Base-by-base conservation (phyloP, 139 green algal genomes). In the Pseudopediastrum boryanum region DNA sequence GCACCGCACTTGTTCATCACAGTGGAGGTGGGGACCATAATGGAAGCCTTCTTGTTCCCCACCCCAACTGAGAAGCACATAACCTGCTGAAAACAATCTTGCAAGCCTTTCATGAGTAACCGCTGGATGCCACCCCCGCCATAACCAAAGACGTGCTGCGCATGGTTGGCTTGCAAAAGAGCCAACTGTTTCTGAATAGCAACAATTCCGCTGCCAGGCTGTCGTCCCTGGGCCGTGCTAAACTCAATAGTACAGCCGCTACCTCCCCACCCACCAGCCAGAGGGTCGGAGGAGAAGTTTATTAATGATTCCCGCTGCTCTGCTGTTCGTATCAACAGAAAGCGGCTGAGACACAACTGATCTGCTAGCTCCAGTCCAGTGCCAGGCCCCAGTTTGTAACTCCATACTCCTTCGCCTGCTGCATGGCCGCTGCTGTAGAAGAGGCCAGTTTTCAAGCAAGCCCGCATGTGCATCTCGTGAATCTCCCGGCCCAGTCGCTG, bases 311-410 rank as follows among this genome's bases (percentile, higher is more conserved):
- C 69, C 48, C 23, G 46, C 16, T 74, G 23, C 48, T 96, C 87
- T 25, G 86, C 79, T 0, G 91, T 35, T 4, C 92, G 86, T 27
- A 90, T 72, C 48, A 95, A 70, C 23, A 97, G 62, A 72, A 89
- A 97, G 3, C 93, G 81, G 63, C 80, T 89, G 7, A 95, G 78
- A 85, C 88, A 92, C 16, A 97, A 79, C 33, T 97, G 86, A 42
- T 97, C 93, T 19, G 80, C 91, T 12, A 87, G 42, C 8, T 91
- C 85, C 3, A 96, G 82, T 19, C 91, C 93, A 1, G 35, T 12
- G 50, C 84, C 91, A 2, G 93, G 93, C 0, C 93, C 93, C 1
- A 97, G 54, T 19, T 84, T 84, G 80, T 90, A 93, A 8, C 66
- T 81, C 70, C 84, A 91, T 61, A 86, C 46, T 3, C 71, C 75